Evolutionary conservation across 2,329 filamentous ascomycete species (phyloP).

Genomic region (Fusarium continuum): DNA sequence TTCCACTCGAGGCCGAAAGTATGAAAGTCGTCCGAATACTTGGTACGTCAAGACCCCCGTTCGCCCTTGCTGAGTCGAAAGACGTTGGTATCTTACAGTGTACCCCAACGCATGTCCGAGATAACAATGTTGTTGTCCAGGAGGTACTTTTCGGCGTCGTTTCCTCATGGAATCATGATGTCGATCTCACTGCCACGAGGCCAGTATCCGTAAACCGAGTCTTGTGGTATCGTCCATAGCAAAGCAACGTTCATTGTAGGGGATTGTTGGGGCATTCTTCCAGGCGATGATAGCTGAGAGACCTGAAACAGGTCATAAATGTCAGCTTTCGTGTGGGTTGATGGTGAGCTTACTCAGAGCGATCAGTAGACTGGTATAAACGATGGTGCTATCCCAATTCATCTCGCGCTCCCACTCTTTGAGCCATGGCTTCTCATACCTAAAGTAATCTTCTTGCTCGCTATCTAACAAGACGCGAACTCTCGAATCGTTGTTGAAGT

Average conservation of each 20-base stretch:
- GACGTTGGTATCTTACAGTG: slow-evolving; percentile 35
- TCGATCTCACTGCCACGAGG: slow-evolving; percentile 63
- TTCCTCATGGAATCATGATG: slow-evolving; percentile 60
- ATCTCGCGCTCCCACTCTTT: slow-evolving; percentile 19
- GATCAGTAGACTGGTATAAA: slow-evolving; percentile 25
- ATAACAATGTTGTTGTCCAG: slow-evolving; percentile 50
- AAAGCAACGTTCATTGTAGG: slow-evolving; percentile 28
- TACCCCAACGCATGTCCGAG: slow-evolving; percentile 56
- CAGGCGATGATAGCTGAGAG: no score
- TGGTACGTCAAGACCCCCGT: slow-evolving; percentile 41
- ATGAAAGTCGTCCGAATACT: slow-evolving; percentile 54
- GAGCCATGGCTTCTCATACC: slow-evolving; percentile 34
- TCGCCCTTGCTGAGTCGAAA: slow-evolving; percentile 44
- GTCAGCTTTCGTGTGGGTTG: not conserved
- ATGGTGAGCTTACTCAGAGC: slow-evolving; percentile 17
- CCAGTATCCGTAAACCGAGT: slow-evolving; percentile 58
- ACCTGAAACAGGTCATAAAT: not conserved
- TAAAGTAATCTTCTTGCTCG: no score
- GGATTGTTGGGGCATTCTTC: no score
- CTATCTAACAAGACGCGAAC: slow-evolving; percentile 23
- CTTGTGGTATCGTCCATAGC: slow-evolving; percentile 52
- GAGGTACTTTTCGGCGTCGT: slow-evolving; percentile 46
- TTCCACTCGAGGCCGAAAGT: slow-evolving; percentile 58
- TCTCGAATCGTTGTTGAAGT: slow-evolving; percentile 45
- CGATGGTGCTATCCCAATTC: slow-evolving; percentile 38